Conservation (phyloP, 352 stramenopile species). For the Globisporangium polare region DNA sequence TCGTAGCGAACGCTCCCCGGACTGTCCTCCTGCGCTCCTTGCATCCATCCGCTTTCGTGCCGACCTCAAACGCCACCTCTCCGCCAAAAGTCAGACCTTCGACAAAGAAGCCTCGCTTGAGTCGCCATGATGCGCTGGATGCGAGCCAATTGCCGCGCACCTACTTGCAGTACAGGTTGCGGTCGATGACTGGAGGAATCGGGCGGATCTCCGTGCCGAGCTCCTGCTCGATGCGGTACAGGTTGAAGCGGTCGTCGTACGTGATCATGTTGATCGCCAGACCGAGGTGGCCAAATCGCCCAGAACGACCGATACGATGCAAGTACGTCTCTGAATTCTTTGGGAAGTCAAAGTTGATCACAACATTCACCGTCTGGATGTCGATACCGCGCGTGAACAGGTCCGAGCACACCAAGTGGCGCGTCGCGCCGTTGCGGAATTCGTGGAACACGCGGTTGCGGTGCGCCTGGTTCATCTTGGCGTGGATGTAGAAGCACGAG, state of each 20-base stretch:
- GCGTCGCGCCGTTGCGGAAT: constrained; percentile 97
- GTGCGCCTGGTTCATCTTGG: constrained; percentile 99
- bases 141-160: not conserved
- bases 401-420: constrained; percentile 98
- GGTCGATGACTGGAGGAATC: constrained; percentile 98
- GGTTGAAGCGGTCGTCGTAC: constrained; percentile 97
- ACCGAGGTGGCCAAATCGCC: constrained; percentile 98
- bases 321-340: constrained; percentile 99
- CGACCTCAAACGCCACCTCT: not conserved
- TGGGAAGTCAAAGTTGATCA: constrained; percentile 99
- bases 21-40: not conserved
- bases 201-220: constrained; percentile 99
- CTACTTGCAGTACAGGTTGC: constrained; percentile 97
- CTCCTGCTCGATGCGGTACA: constrained; percentile 99
- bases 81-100: not conserved
- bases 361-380: constrained; percentile 99
- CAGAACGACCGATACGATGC: constrained; percentile 98
- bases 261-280: constrained; percentile 99
- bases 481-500: constrained; percentile 99
- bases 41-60: not conserved
- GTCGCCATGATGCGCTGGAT: not conserved
- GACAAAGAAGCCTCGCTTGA: not conserved
- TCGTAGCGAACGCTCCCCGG: not conserved
- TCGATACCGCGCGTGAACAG: constrained; percentile 99
- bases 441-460: constrained; percentile 99